A percentile compares a stretch with the other conserved stretches of the same genome.
These are phyloP conservation scores for Colletotrichum tropicale DNA, from an alignment of 2,329 filamentous ascomycete genomes.

Conservation along the genomic window DNA sequence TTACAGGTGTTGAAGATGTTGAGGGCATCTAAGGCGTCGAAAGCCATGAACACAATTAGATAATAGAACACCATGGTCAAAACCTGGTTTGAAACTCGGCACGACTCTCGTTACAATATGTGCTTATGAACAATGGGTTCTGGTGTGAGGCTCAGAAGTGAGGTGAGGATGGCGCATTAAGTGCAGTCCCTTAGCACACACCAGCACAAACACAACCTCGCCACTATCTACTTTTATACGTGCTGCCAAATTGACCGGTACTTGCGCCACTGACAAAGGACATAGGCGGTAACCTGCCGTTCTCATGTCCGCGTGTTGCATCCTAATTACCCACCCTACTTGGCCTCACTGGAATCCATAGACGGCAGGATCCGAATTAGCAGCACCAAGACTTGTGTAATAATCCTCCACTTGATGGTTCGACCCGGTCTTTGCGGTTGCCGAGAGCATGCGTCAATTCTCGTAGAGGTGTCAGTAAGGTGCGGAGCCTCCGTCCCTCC, in stretches of 20 bases:
- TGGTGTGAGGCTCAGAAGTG: background rate
- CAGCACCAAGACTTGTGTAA: background rate
- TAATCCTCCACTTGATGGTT: background rate
- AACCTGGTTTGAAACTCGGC: background rate
- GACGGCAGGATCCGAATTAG: background rate
- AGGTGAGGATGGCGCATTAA: background rate
- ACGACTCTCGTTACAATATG: background rate
- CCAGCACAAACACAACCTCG: background rate
- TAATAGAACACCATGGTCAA: background rate
- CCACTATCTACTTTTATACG: background rate
- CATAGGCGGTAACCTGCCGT: background rate
- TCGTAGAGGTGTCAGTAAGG: background rate
- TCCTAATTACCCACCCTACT: background rate
- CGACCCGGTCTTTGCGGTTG: background rate
- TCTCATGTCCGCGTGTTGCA: background rate
- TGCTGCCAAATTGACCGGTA: rapidly evolving
- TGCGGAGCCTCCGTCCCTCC: background rate
- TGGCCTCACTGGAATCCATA: background rate
- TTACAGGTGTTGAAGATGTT: background rate
- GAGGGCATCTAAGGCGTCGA: background rate
- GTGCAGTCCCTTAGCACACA: background rate
- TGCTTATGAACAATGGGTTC: background rate
- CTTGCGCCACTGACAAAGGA: background rate
- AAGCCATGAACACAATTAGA: background rate
- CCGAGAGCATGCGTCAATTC: background rate